Evolutionary conservation across 352 stramenopile genomes (phyloP), one percentile per base, ranked within the genome.

Genomic region (Phytopythium sindhum): DNA sequence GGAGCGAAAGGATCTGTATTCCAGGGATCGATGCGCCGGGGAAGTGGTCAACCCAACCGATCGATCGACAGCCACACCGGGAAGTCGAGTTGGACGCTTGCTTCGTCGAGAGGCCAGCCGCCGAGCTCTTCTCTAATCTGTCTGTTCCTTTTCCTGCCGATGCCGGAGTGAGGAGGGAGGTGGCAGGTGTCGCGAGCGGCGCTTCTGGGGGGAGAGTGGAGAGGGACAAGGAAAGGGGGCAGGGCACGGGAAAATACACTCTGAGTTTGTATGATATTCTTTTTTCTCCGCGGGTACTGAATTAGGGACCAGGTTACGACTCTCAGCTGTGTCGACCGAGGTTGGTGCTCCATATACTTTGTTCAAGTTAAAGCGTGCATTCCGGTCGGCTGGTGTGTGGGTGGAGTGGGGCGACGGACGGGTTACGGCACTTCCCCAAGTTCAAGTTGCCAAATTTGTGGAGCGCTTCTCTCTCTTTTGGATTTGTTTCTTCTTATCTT

Each of bases 361-460:
- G 5, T 4, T 0, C 42, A n/a, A 50, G 15, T 23, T 10, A 23
- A 44, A 45, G n/a, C n/a, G 39, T 41, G 7, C 6, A n/a, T n/a
- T 28, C 19, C 21, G 44, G 44, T 28, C 44, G 44, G 44, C 44
- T 51, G 44, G 44, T 51, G 44, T 7, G n/a, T 6, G 47, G 47
- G n/a, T 33, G 33, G 33, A 39, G n/a, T 21, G n/a, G 47, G 24
- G 24, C 26, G 47, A 33, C 24, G 28, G 47, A 33, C 24, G 28
- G 29, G 50, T 41, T 42, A 26, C 28, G 51, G 17, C 31, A 15
- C 47, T 31, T 37, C 45, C 35, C 31, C 48, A 64, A 64, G 59
- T 64, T 64, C 59, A 64, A 64, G 48, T 64, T 64, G 47, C 24
- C 23, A 61, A 52, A 51, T 61, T 54, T 54, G 47, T 35, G 29